Conservation (phyloP, 2,329 filamentous ascomycete species). For the Botryotinia globosa region DNA sequence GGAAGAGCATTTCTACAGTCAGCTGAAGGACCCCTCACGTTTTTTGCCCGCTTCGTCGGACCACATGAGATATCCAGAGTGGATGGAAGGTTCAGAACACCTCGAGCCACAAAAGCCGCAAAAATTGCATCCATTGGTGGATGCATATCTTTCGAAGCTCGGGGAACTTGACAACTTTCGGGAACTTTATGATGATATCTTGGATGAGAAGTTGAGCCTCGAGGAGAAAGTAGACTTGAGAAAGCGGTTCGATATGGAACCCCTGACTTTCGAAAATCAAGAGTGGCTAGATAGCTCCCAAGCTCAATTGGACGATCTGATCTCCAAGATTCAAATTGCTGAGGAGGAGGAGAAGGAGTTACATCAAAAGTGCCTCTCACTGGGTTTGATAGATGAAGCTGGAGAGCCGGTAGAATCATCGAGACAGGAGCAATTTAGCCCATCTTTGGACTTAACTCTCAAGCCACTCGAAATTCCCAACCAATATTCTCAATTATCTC, state of each 20-base stretch:
- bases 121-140: slow-evolving; percentile 24
- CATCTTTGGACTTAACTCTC: slow-evolving; percentile 10
- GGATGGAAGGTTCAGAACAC: rapidly evolving
- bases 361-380: slow-evolving; percentile 23
- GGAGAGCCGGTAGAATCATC: slow-evolving; percentile 27
- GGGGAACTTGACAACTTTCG: slow-evolving; percentile 27
- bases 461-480: slow-evolving; percentile 11
- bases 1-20: slow-evolving; percentile 23
- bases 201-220: slow-evolving; percentile 24
- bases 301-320: slow-evolving; percentile 10
- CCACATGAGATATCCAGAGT: neutral
- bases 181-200: slow-evolving; percentile 25
- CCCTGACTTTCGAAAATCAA: slow-evolving; percentile 23
- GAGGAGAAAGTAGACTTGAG: slow-evolving; percentile 22
- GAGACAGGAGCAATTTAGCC: slow-evolving; percentile 9
- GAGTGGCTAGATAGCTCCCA: slow-evolving; percentile 28
- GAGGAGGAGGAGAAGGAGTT: slow-evolving; percentile 22
- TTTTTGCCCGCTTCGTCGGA: neutral
- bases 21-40: neutral
- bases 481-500: slow-evolving; percentile 28
- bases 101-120: neutral
- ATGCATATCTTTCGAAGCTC: slow-evolving; percentile 22
- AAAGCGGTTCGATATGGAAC: slow-evolving; percentile 12
- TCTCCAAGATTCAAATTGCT: slow-evolving; percentile 16
- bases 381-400: slow-evolving; percentile 30